These are phyloP conservation scores for Kazachstania taianensis DNA, from an alignment of 805 yeast species.

Conservation along the genomic window DNA sequence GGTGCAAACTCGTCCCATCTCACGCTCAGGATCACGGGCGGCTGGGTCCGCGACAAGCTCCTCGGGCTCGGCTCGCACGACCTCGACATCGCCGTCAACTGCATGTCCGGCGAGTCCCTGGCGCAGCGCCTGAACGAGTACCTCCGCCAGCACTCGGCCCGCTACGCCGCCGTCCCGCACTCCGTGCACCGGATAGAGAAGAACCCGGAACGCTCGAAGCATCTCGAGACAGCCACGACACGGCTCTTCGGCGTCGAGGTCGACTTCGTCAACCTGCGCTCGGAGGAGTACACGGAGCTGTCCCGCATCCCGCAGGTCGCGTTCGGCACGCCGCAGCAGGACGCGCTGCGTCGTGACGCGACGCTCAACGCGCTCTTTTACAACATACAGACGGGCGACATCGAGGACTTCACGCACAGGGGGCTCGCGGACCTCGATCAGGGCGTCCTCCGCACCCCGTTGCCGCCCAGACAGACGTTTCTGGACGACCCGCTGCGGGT, in stretches of 20 bases:
- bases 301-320: slow-evolving; percentile 78
- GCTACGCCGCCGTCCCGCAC: slow-evolving; percentile 27
- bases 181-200: slow-evolving; percentile 73
- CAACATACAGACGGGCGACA: slow-evolving; percentile 53
- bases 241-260: slow-evolving; percentile 73
- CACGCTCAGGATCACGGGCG: slow-evolving; percentile 74
- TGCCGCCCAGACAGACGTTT: slow-evolving; percentile 76
- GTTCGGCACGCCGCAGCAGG: slow-evolving; percentile 86
- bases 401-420: slow-evolving; percentile 75
- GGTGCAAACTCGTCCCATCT: too few species aligned
- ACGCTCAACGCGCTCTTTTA: slow-evolving; percentile 88
- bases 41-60: slow-evolving; percentile 96
- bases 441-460: slow-evolving; percentile 79
- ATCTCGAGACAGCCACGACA: slow-evolving; percentile 92
- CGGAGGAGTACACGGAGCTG: slow-evolving; percentile 73
- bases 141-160: slow-evolving; percentile 26
- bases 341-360: slow-evolving; percentile 90
- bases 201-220: slow-evolving; percentile 94
- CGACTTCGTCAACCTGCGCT: slow-evolving; percentile 86
- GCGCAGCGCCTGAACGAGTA: slow-evolving; percentile 56
- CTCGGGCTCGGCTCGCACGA: slow-evolving; percentile 75
- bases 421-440: slow-evolving; percentile 64
- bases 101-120: slow-evolving; percentile 76
- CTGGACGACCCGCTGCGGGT: slow-evolving; percentile 91
- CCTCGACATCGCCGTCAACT: slow-evolving; percentile 83